Percentiles rank a stretch among this genome's conserved stretches.
These are phyloP conservation scores for Helenozyma baotianmanensis DNA, from an alignment of 805 yeast genomes.

Conservation along the genomic window DNA sequence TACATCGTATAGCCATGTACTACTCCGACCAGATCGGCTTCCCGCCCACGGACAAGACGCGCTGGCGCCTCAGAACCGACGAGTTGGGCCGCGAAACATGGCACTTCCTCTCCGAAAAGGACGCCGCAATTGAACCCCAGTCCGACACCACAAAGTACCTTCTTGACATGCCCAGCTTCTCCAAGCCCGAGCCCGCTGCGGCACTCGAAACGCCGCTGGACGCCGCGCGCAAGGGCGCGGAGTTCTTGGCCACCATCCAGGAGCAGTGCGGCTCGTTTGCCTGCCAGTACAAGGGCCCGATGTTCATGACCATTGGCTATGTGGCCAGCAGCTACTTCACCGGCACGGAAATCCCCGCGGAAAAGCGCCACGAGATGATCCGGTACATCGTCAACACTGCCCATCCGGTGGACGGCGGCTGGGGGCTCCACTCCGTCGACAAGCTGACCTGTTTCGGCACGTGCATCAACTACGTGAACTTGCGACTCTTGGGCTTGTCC, in stretches of 20 bases:
- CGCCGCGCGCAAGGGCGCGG: conserved; percentile 71
- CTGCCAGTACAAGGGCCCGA: conserved; percentile 93
- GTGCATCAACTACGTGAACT: conserved; percentile 72
- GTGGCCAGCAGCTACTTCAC: conserved; percentile 71
- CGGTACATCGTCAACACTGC: conserved; percentile 87
- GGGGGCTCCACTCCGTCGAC: conserved; percentile 94
- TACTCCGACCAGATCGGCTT: conserved; percentile 72
- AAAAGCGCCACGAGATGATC: conserved; percentile 62
- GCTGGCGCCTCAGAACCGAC: conserved; percentile 74
- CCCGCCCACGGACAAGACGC: conserved; percentile 59
- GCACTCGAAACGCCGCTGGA: conserved; percentile 43
- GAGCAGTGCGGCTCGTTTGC: conserved; percentile 80
- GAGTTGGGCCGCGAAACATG: conserved; percentile 76
- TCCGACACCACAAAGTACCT: conserved; percentile 54
- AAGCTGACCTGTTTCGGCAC: conserved; percentile 97
- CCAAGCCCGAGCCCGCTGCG: conserved; percentile 35
- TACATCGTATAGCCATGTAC: conserved; percentile 14
- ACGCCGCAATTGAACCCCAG: conserved; percentile 43
- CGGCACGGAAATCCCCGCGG: conserved; percentile 62
- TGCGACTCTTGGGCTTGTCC: conserved; percentile 74
- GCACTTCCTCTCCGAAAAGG: conserved; percentile 54
- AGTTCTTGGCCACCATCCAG: conserved; percentile 66
- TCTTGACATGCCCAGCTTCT: conserved; percentile 37
- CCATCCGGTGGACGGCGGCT: conserved; percentile 99
- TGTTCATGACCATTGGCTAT: conserved; percentile 93